Evolutionary conservation across 768 basidiomycete species (phyloP).

Genomic region (Agaricus blazei): DNA sequence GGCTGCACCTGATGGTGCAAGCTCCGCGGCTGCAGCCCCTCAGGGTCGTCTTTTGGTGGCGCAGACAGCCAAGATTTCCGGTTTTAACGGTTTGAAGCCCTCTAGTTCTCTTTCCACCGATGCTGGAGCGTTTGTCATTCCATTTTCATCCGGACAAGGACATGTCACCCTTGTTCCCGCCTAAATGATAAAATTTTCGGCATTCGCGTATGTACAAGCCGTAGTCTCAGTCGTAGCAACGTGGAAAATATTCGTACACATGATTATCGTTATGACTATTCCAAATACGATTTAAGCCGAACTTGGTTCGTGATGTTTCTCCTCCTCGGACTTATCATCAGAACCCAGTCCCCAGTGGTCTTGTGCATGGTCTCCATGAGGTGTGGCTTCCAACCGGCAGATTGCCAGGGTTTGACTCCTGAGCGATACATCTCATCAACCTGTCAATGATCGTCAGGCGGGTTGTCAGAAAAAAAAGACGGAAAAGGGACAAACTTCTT

Average conservation of each 20-base stretch:
- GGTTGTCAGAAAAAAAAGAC: not conserved
- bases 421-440: constrained; percentile 73
- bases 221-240: not conserved
- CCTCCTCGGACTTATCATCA: constrained; percentile 13
- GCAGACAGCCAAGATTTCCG: constrained; percentile 34
- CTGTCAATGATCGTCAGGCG: constrained; percentile 22
- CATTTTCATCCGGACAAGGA: constrained; percentile 34
- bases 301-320: constrained; percentile 1
- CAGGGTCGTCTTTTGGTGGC: constrained; percentile 40
- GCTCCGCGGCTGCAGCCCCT: constrained; percentile 39
- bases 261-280: not conserved
- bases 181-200: not conserved
- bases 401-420: constrained; percentile 64
- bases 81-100: constrained; percentile 34
- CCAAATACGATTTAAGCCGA: not conserved
- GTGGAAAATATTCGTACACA: not conserved
- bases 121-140: constrained; percentile 44
- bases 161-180: constrained; percentile 24
- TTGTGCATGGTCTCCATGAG: constrained; percentile 36
- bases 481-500: constrained; percentile 43
- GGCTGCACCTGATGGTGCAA: constrained; percentile 31
- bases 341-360: constrained; percentile 6
- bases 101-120: constrained; percentile 29
- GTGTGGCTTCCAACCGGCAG: constrained; percentile 52
- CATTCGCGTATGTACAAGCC: not conserved